Percentiles rank a stretch among this genome's conserved stretches.
phyloP scores from a whole-genome alignment of 148 eudicot genomes.

The Gaultheria prostrata region DNA sequence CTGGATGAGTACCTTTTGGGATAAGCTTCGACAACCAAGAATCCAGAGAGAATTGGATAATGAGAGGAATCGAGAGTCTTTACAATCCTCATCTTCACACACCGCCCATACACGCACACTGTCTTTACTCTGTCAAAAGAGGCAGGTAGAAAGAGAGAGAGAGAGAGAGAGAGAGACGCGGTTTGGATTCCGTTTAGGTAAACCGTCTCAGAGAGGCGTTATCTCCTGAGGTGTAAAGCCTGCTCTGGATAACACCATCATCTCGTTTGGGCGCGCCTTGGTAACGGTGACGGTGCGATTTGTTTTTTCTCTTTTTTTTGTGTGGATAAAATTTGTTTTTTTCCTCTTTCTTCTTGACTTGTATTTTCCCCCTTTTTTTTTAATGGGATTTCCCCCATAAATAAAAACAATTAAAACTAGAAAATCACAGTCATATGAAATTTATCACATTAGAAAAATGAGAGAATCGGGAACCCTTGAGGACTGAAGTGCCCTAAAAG shows the following conservation, averaged over 20 bases:
- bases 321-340: neutral
- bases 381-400: neutral
- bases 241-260: neutral
- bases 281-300: conserved; percentile 16
- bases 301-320: neutral
- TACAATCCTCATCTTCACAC: conserved; percentile 30
- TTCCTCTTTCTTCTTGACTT: neutral
- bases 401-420: too few relatives aligned
- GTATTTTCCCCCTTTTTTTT: too few relatives aligned
- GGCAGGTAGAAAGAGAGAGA: neutral
- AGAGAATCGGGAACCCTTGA: too few relatives aligned
- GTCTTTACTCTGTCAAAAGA: neutral
- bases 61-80: conserved; percentile 32
- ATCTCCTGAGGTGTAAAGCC: neutral
- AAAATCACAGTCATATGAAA: too few relatives aligned
- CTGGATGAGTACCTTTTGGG: conserved; percentile 56
- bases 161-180: neutral
- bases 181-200: conserved; percentile 12
- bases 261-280: neutral
- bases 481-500: too few relatives aligned
- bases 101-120: neutral
- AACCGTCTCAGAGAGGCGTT: neutral
- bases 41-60: conserved; percentile 31
- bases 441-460: too few relatives aligned
- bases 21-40: conserved; percentile 48